Percentiles rank a stretch among this genome's conserved stretches.
Conservation (phyloP, 2,329 filamentous ascomycete genomes). For the Amesomyces nigricolor region DNA sequence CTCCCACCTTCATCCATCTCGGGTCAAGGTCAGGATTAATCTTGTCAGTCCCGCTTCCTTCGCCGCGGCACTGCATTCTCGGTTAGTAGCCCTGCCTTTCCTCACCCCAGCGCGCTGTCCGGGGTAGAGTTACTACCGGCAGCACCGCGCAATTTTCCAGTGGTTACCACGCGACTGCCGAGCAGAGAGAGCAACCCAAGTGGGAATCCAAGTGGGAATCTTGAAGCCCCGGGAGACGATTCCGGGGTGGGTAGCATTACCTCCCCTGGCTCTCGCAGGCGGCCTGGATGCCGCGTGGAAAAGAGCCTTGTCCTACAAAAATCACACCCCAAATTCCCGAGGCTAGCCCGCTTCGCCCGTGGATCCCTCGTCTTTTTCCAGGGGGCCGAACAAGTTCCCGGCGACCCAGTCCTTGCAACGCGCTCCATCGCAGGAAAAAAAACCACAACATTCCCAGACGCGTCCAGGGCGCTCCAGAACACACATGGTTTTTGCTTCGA, state of each 20-base stretch:
- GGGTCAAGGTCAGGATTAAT: conserved; percentile 17
- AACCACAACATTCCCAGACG: conserved; percentile 27
- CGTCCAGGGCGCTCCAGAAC: conserved; percentile 23
- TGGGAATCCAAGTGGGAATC: conserved; percentile 36
- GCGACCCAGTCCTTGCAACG: conserved; percentile 32
- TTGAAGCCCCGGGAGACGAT: conserved; percentile 35
- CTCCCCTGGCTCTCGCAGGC: conserved; percentile 19
- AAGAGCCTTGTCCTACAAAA: conserved; percentile 25
- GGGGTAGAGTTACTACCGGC: conserved; percentile 10
- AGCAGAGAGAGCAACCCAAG: conserved; percentile 27
- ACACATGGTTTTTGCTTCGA: conserved; percentile 20
- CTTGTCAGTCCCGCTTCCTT: conserved; percentile 23
- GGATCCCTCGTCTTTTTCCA: conserved; percentile 42
- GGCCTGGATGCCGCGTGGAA: conserved; percentile 24
- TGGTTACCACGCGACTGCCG: background rate
- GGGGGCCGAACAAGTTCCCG: conserved; percentile 27
- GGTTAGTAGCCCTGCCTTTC: conserved; percentile 21
- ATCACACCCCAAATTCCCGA: conserved; percentile 32
- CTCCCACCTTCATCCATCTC: conserved; percentile 7
- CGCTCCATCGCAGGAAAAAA: conserved; percentile 19
- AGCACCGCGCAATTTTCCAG: background rate
- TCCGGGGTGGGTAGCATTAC: conserved; percentile 29
- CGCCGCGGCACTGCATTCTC: conserved; percentile 27
- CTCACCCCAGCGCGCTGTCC: background rate
- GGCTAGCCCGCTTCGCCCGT: conserved; percentile 46